These are phyloP conservation scores for Ophiosphaerella narmari DNA, from an alignment of 2,329 filamentous ascomycete genomes.

Conservation along the genomic window DNA sequence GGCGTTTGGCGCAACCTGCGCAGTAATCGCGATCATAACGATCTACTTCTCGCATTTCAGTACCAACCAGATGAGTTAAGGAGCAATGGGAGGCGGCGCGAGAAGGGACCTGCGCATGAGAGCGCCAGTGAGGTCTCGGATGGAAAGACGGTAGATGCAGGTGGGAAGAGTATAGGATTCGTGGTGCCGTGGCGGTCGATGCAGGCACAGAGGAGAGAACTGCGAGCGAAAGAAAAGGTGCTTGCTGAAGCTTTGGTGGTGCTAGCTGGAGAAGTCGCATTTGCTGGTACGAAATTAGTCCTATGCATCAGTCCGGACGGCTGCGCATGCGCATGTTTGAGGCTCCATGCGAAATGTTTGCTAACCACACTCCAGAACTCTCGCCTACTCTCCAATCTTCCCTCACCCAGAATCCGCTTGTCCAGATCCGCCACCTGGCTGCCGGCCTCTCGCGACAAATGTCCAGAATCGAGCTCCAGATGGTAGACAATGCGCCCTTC, in stretches of 20 bases:
- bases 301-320: neutral
- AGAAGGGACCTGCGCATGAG: constrained; percentile 20
- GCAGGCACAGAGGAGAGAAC: constrained; percentile 39
- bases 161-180: constrained; percentile 40
- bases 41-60: constrained; percentile 40
- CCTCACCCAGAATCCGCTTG: constrained; percentile 36
- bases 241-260: constrained; percentile 41
- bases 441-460: constrained; percentile 43
- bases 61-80: constrained; percentile 36
- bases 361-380: constrained; percentile 29
- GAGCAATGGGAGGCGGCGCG: constrained; percentile 20
- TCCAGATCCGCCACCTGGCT: constrained; percentile 41
- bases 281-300: constrained; percentile 28
- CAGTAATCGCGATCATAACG: constrained; percentile 35
- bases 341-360: neutral
- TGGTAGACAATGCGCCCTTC: constrained; percentile 42
- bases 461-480: constrained; percentile 40
- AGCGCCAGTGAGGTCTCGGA: constrained; percentile 23
- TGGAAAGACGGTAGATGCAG: constrained; percentile 22
- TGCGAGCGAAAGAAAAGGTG: constrained; percentile 40
- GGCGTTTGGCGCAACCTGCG: constrained; percentile 43
- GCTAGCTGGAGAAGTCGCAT: constrained; percentile 39
- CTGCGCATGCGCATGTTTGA: too few species aligned
- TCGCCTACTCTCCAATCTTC: constrained; percentile 36
- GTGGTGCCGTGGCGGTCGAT: constrained; percentile 44